Conservation (phyloP, 2,329 filamentous ascomycete species). For the Ustilaginoidea virens region DNA sequence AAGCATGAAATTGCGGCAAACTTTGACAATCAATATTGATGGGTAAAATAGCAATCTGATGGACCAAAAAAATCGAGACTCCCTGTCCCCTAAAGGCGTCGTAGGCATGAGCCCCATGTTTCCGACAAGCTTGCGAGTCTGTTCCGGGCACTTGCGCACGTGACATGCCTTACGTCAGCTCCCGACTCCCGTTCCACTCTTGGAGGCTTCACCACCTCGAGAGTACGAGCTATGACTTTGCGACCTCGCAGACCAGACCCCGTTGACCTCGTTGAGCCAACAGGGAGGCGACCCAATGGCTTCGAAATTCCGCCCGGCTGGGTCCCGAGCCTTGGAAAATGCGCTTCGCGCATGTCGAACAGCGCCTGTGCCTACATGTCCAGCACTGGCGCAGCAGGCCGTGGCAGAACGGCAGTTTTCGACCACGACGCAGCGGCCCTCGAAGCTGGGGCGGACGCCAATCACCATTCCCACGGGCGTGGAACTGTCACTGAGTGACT, state of each 20-base stretch:
- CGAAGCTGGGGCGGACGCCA: constrained; percentile 74
- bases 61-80: no score
- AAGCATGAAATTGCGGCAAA: neutral
- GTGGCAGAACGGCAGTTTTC: constrained; percentile 43
- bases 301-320: constrained; percentile 49
- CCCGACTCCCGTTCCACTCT: no score
- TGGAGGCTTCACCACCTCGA: no score
- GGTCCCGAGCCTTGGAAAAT: constrained; percentile 44
- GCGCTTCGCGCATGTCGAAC: constrained; percentile 32
- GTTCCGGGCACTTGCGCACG: no score
- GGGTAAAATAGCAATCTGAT: no score
- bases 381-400: constrained; percentile 53
- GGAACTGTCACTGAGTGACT: constrained; percentile 54
- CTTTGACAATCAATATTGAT: neutral
- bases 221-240: no score
- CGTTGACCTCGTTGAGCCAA: constrained; percentile 4
- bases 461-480: constrained; percentile 76
- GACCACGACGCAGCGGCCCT: constrained; percentile 47
- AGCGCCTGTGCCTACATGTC: constrained; percentile 51
- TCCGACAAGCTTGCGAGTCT: no score
- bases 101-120: no score
- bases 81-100: no score
- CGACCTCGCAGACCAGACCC: no score
- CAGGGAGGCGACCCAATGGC: constrained; percentile 14
- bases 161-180: no score